Base-by-base conservation (phyloP, 148 eudicot genomes). In the Amaranthus hypochondriacus region DNA sequence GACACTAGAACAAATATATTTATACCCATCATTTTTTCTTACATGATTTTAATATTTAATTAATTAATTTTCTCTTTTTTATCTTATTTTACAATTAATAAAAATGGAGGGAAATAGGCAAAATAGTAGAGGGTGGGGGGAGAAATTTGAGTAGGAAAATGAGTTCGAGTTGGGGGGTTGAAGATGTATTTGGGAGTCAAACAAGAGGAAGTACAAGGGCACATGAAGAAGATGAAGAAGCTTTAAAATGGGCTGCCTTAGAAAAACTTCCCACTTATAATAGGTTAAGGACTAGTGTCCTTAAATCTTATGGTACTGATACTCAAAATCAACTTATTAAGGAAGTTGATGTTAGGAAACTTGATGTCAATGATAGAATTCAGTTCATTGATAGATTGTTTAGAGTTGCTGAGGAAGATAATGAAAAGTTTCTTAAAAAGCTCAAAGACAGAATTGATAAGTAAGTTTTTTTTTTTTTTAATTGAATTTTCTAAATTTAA, bases 211-310 rank as follows among this genome's bases (percentile, higher is more conserved):
- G 92, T 62, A 76, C n/a, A 4, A 80, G 86, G 5, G 89, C 83
- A 0, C 75, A 76, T 60, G 93, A 88, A 55, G 98, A 92, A 44
- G 98, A 95, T 59, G 98, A 95, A 56, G 98, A 92, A 73, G 97
- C 97, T 2, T 73, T 95, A 0, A 81, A 77, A 82, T 95, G 98
- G 98, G 98, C 98, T 21, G 97, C 98, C 48, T 56, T 95, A 7
- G 98, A 95, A 73, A 95, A 87, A 52, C 56, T 95, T 3, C 98
- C 98, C 0, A 95, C 98, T 4, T 95, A 95, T 56, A 88, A 88
- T 47, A 73, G 98, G 62, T 73, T 95, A 53, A 84, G 98, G 39
- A 95, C 94, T 0, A 87, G 97, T 5, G 84, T 95, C 28, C 78
- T 95, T 12, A 79, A 88, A 56, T 83, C 90, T n/a, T 89, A 79